Evolutionary conservation across 2,329 filamentous ascomycete species (phyloP).

Genomic region (Pestalotiopsis sp.): DNA sequence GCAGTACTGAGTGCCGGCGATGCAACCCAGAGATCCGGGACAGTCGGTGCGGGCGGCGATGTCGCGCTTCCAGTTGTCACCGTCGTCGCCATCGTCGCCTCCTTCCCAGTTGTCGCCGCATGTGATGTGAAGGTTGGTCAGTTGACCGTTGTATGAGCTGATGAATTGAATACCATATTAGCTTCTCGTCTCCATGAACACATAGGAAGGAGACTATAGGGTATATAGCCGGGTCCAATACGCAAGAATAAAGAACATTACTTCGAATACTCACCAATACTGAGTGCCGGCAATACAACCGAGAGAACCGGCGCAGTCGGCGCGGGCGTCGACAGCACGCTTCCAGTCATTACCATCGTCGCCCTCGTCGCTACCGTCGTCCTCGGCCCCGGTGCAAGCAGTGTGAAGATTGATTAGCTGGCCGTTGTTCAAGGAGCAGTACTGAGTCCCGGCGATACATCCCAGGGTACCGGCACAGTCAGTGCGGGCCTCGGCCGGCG

Average conservation of each 20-base stretch:
- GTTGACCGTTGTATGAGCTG: neutral
- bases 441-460: slow-evolving; percentile 4
- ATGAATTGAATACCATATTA: no score
- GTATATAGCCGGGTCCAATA: no score
- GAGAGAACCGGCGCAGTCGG: neutral
- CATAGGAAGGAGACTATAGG: no score
- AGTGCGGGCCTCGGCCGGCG: neutral
- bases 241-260: no score
- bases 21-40: neutral
- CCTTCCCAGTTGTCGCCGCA: slow-evolving; percentile 1
- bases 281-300: slow-evolving; percentile 4
- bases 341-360: neutral
- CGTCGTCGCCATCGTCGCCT: neutral
- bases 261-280: neutral
- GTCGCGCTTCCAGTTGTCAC: neutral
- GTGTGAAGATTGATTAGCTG: no score
- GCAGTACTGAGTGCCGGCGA: slow-evolving; percentile 5
- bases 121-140: neutral
- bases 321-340: neutral
- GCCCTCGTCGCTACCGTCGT: no score
- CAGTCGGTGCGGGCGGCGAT: neutral
- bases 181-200: no score
- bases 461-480: neutral
- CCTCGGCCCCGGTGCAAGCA: no score
- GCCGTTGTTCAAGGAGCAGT: neutral